Evolutionary conservation across 2,329 filamentous ascomycete genomes (phyloP), one percentile per base, ranked within the genome.

Genomic region (Neopestalotiopsis sp.): DNA sequence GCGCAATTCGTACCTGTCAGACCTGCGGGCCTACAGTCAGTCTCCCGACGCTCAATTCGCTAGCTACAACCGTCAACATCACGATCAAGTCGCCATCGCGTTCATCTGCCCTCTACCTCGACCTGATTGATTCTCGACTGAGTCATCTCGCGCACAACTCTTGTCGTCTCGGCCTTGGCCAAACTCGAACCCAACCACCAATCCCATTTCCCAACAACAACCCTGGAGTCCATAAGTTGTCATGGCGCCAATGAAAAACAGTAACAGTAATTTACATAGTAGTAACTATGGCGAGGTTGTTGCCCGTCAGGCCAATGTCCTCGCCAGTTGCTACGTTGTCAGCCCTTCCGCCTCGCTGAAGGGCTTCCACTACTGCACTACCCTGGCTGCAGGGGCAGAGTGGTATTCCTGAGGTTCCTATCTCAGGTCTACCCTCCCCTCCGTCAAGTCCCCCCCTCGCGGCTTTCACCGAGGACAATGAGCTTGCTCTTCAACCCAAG

Each of bases 291-390:
- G 89, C 87, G 89, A 89, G 86, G 87, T 83, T 84, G 84, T 85
- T 82, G 85, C 81, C 83, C 87, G 88, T 77, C 85, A 86, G 82
- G 87, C 90, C 85, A 92, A 92, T 81, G 91, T 96, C 83, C 91
- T 95, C 85, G 94, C 95, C 84, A 95, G 91, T 82, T 97, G 94
- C 89, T 98, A 97, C 85, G 86, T 93, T 77, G 93, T 95, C 82
- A 90, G 95, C 83, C 85, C 85, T 78, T 88, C 90, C 76, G 87
- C 90, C 81, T 88, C 86, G 79, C 88, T 97, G 77, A 91, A 91
- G 81, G 93, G 93, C 81, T 92, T 96, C 85, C 94, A 97, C 87
- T 97, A 97, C 90, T 97, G 92, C 90, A 95, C 94, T 93, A 95
- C 93, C 86, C 89, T 90, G 89, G 92, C 90, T 85, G 88, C 91